Evolutionary conservation across 495 filamentous ascomycete species (phyloP).

Genomic region (Penicillium verhagenii): DNA sequence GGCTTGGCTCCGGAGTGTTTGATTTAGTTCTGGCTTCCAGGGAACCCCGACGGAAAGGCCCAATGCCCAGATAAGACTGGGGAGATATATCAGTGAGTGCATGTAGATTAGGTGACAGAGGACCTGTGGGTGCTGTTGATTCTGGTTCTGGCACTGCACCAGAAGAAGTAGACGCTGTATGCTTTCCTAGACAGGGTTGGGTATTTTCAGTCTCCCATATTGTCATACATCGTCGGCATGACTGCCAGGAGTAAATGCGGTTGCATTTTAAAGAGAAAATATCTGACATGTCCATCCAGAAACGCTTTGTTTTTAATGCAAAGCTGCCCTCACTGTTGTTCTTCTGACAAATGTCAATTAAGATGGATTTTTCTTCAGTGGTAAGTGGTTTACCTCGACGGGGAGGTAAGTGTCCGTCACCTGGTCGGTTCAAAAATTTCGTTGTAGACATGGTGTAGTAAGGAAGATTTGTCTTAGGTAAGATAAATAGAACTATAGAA

Average conservation of each 20-base stretch:
- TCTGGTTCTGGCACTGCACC: neutral
- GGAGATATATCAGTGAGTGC: neutral
- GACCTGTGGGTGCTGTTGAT: too few species aligned
- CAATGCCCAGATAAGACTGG: too few species aligned
- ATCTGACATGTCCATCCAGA: slow-evolving; percentile 1
- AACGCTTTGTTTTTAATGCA: neutral
- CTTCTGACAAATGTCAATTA: neutral
- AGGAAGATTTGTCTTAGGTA: too few species aligned
- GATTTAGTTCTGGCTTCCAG: too few species aligned
- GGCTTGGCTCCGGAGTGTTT: neutral
- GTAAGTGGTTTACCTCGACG: neutral
- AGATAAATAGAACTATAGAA: too few species aligned
- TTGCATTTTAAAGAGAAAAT: neutral
- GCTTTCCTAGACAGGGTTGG: neutral
- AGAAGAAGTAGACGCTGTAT: neutral
- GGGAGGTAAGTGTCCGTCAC: too few species aligned
- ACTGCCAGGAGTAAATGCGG: slow-evolving; percentile 16
- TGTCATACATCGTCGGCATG: slow-evolving; percentile 11
- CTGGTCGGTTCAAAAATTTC: too few species aligned
- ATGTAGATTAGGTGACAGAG: too few species aligned
- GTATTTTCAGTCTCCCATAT: neutral
- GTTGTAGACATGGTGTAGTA: too few species aligned
- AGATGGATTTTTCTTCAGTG: neutral
- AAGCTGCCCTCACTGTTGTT: neutral
- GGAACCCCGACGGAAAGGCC: too few species aligned